phyloP scores from a whole-genome alignment of 1,284 basidiomycete species.

The Filobasidium uniguttulatum region DNA sequence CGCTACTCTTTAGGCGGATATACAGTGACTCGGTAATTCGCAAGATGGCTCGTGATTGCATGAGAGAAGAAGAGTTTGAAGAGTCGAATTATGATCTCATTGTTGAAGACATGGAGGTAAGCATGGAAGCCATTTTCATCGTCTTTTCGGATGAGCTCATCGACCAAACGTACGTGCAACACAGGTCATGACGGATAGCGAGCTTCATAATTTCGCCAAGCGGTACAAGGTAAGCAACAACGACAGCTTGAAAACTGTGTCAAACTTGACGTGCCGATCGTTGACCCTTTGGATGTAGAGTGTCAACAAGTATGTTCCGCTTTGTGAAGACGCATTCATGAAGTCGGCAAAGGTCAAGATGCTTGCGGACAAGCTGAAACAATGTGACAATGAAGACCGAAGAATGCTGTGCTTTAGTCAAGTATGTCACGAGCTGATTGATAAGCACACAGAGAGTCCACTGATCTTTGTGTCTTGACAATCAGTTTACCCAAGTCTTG shows the following conservation, averaged over 20 bases:
- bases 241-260: not conserved
- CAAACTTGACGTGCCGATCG: not conserved
- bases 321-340: slow-evolving; percentile 59
- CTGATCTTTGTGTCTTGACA: not conserved
- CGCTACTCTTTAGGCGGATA: slow-evolving; percentile 77
- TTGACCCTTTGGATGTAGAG: slow-evolving; percentile 43
- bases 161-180: slow-evolving; percentile 7
- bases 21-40: slow-evolving; percentile 67
- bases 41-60: slow-evolving; percentile 61
- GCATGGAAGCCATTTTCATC: slow-evolving; percentile 3
- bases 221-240: slow-evolving; percentile 55
- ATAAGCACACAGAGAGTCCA: not conserved
- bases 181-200: slow-evolving; percentile 83
- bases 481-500: slow-evolving; percentile 81
- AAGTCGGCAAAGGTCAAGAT: slow-evolving; percentile 79
- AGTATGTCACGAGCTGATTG: slow-evolving; percentile 37
- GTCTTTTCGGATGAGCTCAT: not conserved
- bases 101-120: slow-evolving; percentile 67
- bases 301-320: slow-evolving; percentile 53
- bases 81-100: slow-evolving; percentile 66
- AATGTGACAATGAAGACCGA: slow-evolving; percentile 57
- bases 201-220: slow-evolving; percentile 66
- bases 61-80: slow-evolving; percentile 77
- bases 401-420: slow-evolving; percentile 89
- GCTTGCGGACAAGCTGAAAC: slow-evolving; percentile 56